Evolutionary conservation across 2,329 filamentous ascomycete genomes (phyloP).

Genomic region (Diaporthe sp.): DNA sequence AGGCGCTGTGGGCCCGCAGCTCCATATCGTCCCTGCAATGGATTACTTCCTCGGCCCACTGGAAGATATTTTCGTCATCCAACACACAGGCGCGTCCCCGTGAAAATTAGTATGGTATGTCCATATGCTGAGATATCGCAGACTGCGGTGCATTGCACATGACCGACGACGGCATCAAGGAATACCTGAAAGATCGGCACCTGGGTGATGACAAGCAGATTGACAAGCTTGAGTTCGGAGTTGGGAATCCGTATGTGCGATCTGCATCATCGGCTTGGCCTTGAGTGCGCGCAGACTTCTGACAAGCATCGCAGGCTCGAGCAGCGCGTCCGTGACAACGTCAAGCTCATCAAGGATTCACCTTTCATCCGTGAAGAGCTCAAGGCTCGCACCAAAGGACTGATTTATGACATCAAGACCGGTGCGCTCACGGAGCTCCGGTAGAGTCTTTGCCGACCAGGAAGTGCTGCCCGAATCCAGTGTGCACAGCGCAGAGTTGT

Average conservation of each 20-base stretch:
- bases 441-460: not conserved
- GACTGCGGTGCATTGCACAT: slow-evolving; percentile 22
- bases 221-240: not conserved
- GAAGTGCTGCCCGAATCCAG: not conserved
- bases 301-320: not conserved
- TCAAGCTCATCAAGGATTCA: slow-evolving; percentile 18
- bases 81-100: not conserved
- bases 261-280: no score
- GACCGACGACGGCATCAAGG: not conserved
- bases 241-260: not conserved
- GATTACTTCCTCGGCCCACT: slow-evolving; percentile 12
- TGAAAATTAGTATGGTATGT: not conserved
- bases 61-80: slow-evolving; percentile 2
- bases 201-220: not conserved
- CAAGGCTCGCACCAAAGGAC: slow-evolving; percentile 19
- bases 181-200: slow-evolving; percentile 10
- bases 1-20: not conserved
- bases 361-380: slow-evolving; percentile 14
- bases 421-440: not conserved
- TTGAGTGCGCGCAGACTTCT: not conserved
- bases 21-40: not conserved
- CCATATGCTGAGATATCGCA: not conserved
- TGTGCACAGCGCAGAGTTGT: not conserved
- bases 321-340: slow-evolving; percentile 2
- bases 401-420: slow-evolving; percentile 23